Conservation (phyloP, 768 basidiomycete genomes). For the Coprinopsis sp. region DNA sequence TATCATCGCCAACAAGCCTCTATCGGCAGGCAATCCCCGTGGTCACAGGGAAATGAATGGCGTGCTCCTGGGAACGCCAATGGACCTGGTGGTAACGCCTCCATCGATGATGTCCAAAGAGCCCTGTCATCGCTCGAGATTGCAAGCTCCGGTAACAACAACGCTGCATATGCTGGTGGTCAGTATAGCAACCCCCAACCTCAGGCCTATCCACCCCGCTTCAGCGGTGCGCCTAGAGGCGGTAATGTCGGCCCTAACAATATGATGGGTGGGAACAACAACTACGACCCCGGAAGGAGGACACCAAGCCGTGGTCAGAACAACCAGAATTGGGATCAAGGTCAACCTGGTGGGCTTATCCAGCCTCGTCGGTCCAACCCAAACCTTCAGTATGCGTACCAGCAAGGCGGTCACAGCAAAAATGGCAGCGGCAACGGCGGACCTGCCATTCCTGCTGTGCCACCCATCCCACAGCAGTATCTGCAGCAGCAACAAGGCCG, state of each 20-base stretch:
- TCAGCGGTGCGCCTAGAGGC: slow-evolving; percentile 34
- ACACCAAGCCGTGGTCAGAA: slow-evolving; percentile 32
- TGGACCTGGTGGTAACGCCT: slow-evolving; percentile 27
- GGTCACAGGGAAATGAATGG: slow-evolving; percentile 64
- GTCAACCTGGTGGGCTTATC: slow-evolving; percentile 19
- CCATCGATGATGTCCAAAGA: slow-evolving; percentile 73
- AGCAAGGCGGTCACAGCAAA: slow-evolving; percentile 37
- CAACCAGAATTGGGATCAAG: slow-evolving; percentile 8
- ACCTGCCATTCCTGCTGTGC: slow-evolving; percentile 56
- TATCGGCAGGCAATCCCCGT: slow-evolving; percentile 61
- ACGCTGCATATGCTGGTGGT: slow-evolving; percentile 16
- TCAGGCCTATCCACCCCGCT: slow-evolving; percentile 66
- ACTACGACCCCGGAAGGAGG: slow-evolving; percentile 64
- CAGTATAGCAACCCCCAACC: slow-evolving; percentile 32
- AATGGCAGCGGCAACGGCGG: slow-evolving; percentile 26
- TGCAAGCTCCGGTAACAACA: slow-evolving; percentile 26
- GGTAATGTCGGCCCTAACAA: slow-evolving; percentile 31
- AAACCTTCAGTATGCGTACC: slow-evolving; percentile 62
- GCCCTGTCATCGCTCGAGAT: slow-evolving; percentile 71
- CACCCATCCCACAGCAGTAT: slow-evolving; percentile 70
- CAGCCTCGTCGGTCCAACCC: slow-evolving; percentile 31
- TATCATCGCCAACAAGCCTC: slow-evolving; percentile 52
- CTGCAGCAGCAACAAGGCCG: slow-evolving; percentile 44
- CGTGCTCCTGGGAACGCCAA: slow-evolving; percentile 32
- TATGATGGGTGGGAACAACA: slow-evolving; percentile 32